These are phyloP conservation scores for Bondarzewia mesenterica DNA, from an alignment of 1,284 basidiomycete species.

Conservation along the genomic window DNA sequence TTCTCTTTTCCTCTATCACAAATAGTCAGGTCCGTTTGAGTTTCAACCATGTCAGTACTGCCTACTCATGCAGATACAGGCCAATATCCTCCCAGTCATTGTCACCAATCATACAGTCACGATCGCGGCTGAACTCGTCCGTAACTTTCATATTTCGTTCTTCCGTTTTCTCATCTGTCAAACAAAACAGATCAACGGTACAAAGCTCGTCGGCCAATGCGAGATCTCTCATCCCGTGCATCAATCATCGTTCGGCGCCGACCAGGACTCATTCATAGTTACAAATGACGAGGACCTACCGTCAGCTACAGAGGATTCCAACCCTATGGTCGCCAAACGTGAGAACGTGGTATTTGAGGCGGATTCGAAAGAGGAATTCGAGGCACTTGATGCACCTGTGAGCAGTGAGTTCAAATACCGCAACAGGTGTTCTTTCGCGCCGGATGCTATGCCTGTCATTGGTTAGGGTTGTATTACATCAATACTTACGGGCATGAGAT, in stretches of 20 bases:
- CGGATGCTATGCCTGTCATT: neutral
- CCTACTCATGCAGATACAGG: constrained; percentile 30
- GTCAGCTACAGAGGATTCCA: constrained; percentile 21
- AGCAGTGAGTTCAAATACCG: constrained; percentile 36
- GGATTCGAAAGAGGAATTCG: constrained; percentile 33
- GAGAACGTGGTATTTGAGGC: constrained; percentile 69
- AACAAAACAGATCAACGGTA: constrained; percentile 59
- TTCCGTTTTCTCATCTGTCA: constrained; percentile 5
- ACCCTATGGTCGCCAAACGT: constrained; percentile 11
- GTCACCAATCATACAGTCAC: constrained; percentile 97
- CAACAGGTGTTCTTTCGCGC: neutral
- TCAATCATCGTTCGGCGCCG: constrained; percentile 21
- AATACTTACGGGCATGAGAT: constrained; percentile 91
- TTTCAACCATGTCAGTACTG: constrained; percentile 1
- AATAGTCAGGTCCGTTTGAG: constrained; percentile 45
- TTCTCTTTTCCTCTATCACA: constrained; percentile 90
- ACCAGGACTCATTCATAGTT: neutral
- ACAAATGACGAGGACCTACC: constrained; percentile 19
- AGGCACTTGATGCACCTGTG: constrained; percentile 59
- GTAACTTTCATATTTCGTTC: constrained; percentile 21
- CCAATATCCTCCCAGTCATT: constrained; percentile 81
- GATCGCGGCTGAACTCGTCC: constrained; percentile 89
- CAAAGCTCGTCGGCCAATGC: constrained; percentile 86
- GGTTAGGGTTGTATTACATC: constrained; percentile 76
- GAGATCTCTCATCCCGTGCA: constrained; percentile 91